These are phyloP conservation scores for Suillus variegatus DNA, from an alignment of 768 basidiomycete species.

Conservation along the genomic window DNA sequence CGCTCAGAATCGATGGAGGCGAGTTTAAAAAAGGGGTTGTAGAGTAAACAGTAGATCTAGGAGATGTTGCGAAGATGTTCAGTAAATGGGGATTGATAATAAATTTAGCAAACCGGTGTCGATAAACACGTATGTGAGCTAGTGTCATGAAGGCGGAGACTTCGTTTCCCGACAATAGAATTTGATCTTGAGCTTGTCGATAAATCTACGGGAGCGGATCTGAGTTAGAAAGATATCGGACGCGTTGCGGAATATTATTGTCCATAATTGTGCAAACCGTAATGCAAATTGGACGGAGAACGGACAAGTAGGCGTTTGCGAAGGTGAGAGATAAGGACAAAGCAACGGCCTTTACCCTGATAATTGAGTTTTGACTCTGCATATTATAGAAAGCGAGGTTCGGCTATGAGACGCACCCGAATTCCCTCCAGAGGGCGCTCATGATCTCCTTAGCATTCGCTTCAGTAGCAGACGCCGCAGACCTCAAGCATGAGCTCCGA, in stretches of 20 bases:
- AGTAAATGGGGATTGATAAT: not conserved
- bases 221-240: slow-evolving; percentile 70
- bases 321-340: slow-evolving; percentile 1
- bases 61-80: not conserved
- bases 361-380: slow-evolving; percentile 72
- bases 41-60: not conserved
- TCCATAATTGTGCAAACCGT: slow-evolving; percentile 63
- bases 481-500: slow-evolving; percentile 84
- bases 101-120: too few relatives aligned
- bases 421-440: slow-evolving; percentile 77
- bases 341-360: slow-evolving; percentile 51
- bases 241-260: slow-evolving; percentile 84
- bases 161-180: slow-evolving; percentile 77
- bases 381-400: slow-evolving; percentile 31
- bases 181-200: slow-evolving; percentile 65
- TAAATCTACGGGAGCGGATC: slow-evolving; percentile 72
- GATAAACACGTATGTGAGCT: slow-evolving; percentile 20
- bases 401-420: slow-evolving; percentile 53
- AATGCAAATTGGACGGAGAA: not conserved
- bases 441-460: slow-evolving; percentile 80
- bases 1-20: not conserved
- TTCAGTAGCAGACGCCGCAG: slow-evolving; percentile 76
- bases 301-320: not conserved
- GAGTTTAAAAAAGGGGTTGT: too few relatives aligned
- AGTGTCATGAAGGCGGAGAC: slow-evolving; percentile 65